Base-by-base conservation (phyloP, 305 asterid species). In the Euphrasia arctica region DNA sequence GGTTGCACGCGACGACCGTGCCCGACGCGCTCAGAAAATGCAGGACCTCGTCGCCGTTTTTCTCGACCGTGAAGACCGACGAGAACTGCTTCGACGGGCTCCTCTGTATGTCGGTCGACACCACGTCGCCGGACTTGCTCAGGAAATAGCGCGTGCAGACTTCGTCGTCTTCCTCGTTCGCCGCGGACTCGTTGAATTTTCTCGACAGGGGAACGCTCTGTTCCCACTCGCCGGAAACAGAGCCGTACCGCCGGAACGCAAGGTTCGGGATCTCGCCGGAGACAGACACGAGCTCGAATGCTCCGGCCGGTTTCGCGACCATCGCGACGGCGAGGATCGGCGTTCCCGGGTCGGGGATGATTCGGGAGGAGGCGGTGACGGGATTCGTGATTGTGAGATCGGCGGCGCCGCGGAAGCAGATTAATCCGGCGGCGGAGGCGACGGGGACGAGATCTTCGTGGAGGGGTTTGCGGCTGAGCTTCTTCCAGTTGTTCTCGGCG, bases 81-180 rank as follows among this genome's bases (percentile, higher is more conserved):
- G 98, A 85, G 54, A 83, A 91, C 28, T 81, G 84, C 83, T 87
- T 91, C 9, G 89, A 83, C 0, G 96, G 92, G 74, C 77, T 87
- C 57, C 90, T 74, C 64, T 87, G 89, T 32, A 87, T 74, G 25
- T 87, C 82, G 0, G 91, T 60, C 5, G 87, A 80, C 25, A 91
- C 85, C 4, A 89, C 92, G 62, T 87, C 78, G 66, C 95, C 96
- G 64, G 86, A 80, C 72, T 91, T 91, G 79, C 82, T 82, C 70
- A 91, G 60, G 82, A 86, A 89, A 66, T 87, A 91, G 56, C 74
- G 74, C 43, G 90, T 48, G 61, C 68, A 67, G 11, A 78, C 4
- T 29, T 29, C 32, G 36, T 42, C 62, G 8, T 68, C 7, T 32
- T 8, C 7, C 6, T 70, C 58, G 8, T 66, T n/a, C 74, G 45